Percentiles rank a stretch among this genome's conserved stretches.
Evolutionary conservation across 306 rosid genomes (phyloP).

Genomic region (Trifolium dubium): DNA sequence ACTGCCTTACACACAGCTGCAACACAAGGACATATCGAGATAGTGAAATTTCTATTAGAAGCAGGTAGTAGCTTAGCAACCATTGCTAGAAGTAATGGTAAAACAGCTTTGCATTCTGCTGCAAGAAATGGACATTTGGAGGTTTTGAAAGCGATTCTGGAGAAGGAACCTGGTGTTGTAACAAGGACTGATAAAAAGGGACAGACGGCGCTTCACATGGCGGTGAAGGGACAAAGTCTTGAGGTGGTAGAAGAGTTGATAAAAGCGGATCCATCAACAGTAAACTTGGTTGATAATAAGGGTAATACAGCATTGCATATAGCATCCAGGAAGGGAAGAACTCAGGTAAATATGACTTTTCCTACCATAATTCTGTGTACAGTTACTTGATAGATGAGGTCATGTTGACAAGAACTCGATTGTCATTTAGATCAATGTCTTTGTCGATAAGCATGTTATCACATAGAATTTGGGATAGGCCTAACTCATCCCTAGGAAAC

Average conservation of each 20-base stretch:
- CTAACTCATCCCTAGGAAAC: background rate
- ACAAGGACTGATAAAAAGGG: constrained; percentile 85
- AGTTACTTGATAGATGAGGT: background rate
- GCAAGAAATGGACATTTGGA: constrained; percentile 91
- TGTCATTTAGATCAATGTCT: constrained; percentile 16
- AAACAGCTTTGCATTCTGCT: constrained; percentile 91
- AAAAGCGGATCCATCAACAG: constrained; percentile 64
- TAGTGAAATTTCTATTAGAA: constrained; percentile 74
- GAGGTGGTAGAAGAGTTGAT: constrained; percentile 80
- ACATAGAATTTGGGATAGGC: background rate
- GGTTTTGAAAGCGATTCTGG: constrained; percentile 65
- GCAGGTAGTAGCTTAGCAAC: constrained; percentile 81
- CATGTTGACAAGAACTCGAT: constrained; percentile 10
- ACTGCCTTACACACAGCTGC: constrained; percentile 99
- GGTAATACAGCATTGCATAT: constrained; percentile 87
- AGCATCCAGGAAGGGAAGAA: constrained; percentile 83
- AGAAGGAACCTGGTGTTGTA: constrained; percentile 71
- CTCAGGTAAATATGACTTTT: constrained; percentile 60
- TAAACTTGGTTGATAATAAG: constrained; percentile 80
- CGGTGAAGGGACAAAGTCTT: constrained; percentile 82
- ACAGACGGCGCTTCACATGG: constrained; percentile 98
- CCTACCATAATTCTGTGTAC: constrained; percentile 6
- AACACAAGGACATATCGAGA: constrained; percentile 82
- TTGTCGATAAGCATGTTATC: background rate
- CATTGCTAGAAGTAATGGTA: constrained; percentile 91